Evolutionary conservation across 768 basidiomycete genomes (phyloP).

Genomic region (Lentinula raphanica): DNA sequence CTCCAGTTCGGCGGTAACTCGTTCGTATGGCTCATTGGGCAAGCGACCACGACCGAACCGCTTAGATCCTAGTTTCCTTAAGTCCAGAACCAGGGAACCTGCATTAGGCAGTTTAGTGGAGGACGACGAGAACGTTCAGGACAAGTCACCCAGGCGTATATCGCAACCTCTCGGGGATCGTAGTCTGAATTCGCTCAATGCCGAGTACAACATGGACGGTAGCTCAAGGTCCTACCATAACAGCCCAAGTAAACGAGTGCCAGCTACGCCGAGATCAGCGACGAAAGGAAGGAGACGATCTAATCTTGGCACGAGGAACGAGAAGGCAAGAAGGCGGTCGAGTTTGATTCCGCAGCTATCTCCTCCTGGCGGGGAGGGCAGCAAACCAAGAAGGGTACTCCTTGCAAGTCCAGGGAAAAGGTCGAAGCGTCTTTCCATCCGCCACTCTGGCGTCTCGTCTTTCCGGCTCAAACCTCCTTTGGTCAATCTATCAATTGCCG

Average conservation of each 20-base stretch:
- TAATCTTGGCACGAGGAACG: slow-evolving; percentile 69
- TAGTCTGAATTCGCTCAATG: slow-evolving; percentile 47
- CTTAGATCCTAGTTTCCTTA: slow-evolving; percentile 67
- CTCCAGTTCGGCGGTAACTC: slow-evolving; percentile 16
- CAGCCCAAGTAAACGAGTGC: slow-evolving; percentile 48
- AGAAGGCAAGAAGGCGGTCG: slow-evolving; percentile 69
- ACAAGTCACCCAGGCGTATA: slow-evolving; percentile 26
- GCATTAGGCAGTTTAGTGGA: slow-evolving; percentile 64
- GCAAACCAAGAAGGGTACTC: slow-evolving; percentile 37
- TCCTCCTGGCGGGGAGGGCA: slow-evolving; percentile 35
- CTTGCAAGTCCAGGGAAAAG: slow-evolving; percentile 56
- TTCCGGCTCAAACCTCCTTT: slow-evolving; percentile 21
- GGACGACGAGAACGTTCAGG: slow-evolving; percentile 50
- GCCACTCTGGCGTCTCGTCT: slow-evolving; percentile 23
- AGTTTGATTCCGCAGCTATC: slow-evolving; percentile 75
- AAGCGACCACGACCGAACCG: slow-evolving; percentile 60
- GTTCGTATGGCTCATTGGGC: slow-evolving; percentile 25
- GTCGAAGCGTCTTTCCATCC: slow-evolving; percentile 49
- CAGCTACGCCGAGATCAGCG: slow-evolving; percentile 38
- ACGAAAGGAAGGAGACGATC: slow-evolving; percentile 57
- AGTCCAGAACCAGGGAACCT: slow-evolving; percentile 39
- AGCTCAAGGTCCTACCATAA: slow-evolving; percentile 15
- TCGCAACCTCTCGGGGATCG: slow-evolving; percentile 58
- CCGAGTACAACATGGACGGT: slow-evolving; percentile 10
- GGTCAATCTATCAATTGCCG: slow-evolving; percentile 23